Evolutionary conservation across 352 stramenopile species (phyloP).

Genomic region (Phytopythium kandeliae): DNA sequence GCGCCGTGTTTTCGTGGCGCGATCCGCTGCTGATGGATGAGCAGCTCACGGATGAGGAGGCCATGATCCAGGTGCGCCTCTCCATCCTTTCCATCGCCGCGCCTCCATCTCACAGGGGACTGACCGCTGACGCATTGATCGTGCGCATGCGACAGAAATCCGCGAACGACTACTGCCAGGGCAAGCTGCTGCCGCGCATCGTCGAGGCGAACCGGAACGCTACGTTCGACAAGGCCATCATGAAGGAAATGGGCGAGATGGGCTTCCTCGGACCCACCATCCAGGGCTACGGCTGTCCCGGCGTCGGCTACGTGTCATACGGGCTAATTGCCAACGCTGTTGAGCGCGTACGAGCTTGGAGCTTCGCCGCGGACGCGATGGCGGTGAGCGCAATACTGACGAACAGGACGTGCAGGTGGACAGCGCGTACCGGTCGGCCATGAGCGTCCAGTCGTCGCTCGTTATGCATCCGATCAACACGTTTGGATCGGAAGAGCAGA

Average conservation of each 20-base stretch:
- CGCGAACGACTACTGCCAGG: slow-evolving; percentile 91
- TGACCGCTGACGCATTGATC: background rate
- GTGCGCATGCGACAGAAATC: slow-evolving; percentile 59
- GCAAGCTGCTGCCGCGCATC: slow-evolving; percentile 91
- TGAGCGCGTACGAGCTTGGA: slow-evolving; percentile 50
- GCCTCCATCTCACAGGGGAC: background rate
- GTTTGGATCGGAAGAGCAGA: slow-evolving; percentile 95
- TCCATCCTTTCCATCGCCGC: background rate
- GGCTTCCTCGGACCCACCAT: slow-evolving; percentile 95
- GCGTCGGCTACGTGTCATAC: slow-evolving; percentile 95
- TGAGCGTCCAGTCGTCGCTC: slow-evolving; percentile 97
- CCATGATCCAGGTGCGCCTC: slow-evolving; percentile 78
- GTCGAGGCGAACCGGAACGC: slow-evolving; percentile 94
- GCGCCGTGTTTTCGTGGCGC: slow-evolving; percentile 69
- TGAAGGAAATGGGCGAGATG: slow-evolving; percentile 93
- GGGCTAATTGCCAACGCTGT: slow-evolving; percentile 96
- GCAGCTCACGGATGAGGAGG: slow-evolving; percentile 89
- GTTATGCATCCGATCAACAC: slow-evolving; percentile 99
- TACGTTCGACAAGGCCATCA: slow-evolving; percentile 92
- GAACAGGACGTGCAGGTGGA: slow-evolving; percentile 63
- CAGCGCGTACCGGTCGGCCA: slow-evolving; percentile 95
- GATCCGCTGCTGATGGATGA: slow-evolving; percentile 70
- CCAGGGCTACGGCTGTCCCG: slow-evolving; percentile 92
- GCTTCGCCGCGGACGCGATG: no score
- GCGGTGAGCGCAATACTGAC: background rate